Base-by-base conservation (phyloP, 2,329 filamentous ascomycete genomes). In the Grosmannia serpens region DNA sequence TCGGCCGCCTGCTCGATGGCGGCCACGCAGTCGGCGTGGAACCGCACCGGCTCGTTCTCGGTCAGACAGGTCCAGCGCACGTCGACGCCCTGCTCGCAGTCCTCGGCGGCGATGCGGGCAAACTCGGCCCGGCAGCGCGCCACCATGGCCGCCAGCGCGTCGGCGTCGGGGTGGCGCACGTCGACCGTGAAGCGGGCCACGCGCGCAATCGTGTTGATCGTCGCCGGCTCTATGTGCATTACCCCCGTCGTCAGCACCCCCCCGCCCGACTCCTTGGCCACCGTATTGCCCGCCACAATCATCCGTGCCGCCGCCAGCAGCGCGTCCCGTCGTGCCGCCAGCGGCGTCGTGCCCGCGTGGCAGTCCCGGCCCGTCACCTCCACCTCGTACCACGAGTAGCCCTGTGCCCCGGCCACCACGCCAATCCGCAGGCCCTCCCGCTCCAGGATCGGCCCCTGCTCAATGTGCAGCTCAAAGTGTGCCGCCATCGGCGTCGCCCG, bases 391-490 rank as follows among this genome's bases (percentile, higher is more conserved):
- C 88, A 91, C 58, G 82, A 80, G 68, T 88, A 90, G 8, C 85
- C 86, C 67, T 91, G 87, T 1, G 87, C 87, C 3, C 86, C 87
- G 31, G 80, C 78, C 6, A 91, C 88, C 7, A 89, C 79, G 26
- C 86, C 85, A 57, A 92, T 78, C 56, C 83, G 83, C 61, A 83
- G 78, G 24, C 75, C 72, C 29, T 79, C 76, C 20, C 77, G 76
- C 65, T 91, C 84, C 0, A 95, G 77, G 44, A 89, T 81, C 0
- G 88, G 88, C 0, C 88, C 88, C 68, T 95, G 89, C 68, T 95
- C 89, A 56, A 92, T 92, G 67, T 94, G 89, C 13, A 94, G 77
- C 69, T 92, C 88, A 66, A 92, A 91, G 69, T 92, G 88, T 0
- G 87, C 88, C 0, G 82, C 86, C 71, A 90, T 83, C 0, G 86